Evolutionary conservation across 176 grass and related monocot genomes (phyloP).

Genomic region (Cymbopogon citratus): DNA sequence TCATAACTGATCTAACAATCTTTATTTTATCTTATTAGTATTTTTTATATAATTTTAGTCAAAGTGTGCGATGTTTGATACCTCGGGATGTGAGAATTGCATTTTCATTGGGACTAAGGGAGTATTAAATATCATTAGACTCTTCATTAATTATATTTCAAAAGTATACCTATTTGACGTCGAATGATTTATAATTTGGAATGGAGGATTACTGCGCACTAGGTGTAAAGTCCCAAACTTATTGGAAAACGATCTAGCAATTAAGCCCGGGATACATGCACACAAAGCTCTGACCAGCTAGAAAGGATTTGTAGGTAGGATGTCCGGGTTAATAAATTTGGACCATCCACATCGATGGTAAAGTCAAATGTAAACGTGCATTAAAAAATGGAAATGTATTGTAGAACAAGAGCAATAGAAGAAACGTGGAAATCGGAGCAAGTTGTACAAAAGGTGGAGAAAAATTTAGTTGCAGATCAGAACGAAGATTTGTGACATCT

Average conservation of each 20-base stretch:
- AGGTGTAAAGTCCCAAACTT: background rate
- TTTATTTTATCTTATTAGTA: too few species aligned
- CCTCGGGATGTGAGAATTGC: too few species aligned
- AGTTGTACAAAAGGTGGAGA: background rate
- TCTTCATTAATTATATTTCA: too few species aligned
- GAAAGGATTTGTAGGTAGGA: background rate
- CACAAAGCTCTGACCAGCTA: background rate
- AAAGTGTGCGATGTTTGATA: too few species aligned
- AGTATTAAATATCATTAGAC: too few species aligned
- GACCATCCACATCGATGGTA: background rate
- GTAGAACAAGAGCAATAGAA: background rate
- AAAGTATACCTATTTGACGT: too few species aligned
- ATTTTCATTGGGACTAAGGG: too few species aligned
- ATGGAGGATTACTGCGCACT: background rate
- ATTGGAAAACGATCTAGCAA: too few species aligned
- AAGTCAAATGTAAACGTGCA: background rate
- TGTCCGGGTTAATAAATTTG: background rate
- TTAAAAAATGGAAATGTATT: background rate
- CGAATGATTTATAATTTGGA: too few species aligned
- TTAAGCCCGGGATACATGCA: background rate
- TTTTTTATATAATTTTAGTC: too few species aligned
- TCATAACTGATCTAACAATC: too few species aligned
- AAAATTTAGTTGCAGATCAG: background rate
- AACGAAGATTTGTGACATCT: background rate
- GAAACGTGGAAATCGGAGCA: background rate